Base-by-base conservation (phyloP, 1,284 basidiomycete genomes). In the Tylopilus sp. region DNA sequence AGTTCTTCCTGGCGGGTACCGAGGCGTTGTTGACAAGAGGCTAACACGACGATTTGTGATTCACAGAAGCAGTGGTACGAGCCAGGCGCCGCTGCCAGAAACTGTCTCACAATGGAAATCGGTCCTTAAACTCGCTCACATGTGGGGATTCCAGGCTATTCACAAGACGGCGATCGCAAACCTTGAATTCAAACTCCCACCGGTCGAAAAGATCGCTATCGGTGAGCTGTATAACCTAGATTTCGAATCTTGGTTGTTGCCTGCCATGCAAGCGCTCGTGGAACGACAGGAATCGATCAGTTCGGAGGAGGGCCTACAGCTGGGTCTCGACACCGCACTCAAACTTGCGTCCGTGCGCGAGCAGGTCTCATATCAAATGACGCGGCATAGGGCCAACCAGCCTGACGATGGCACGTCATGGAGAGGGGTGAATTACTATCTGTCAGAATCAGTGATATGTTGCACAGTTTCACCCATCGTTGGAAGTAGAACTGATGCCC, bases 331-430 rank as follows among this genome's bases (percentile, higher is more conserved):
- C 9, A 55, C 36, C 18, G 33, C 70, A 24, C 52, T 72, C 38
- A 70, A 74, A 26, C 58, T 72, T 4, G 68, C 65, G 8, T 62
- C 60, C n/a, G 54, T 72, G n/a, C 70, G 70, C 26, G 71, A 72
- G 58, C 53, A 51, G 29, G 2, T 68, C 26, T 39, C 56, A 22
- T 41, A 39, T 39, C 38, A 39, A 16, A 39, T 22, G 18, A 79
- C 88, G 65, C 69, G 92, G 93, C 33, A 9, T 36, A 15, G 33
- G 18, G 26, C 32, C 39, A 18, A 22, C 4, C 22, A 29, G 29
- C 29, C 29, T 29, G 29, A 29, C 6, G 29, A 29, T 29, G 29
- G 29, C 29, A 29, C 6, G 29, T 29, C 29, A 29, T 29, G 29
- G 29, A 29, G 29, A 29, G 29, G 29, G 29, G 29, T 29, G 29